Evolutionary conservation across 2,329 filamentous ascomycete genomes (phyloP).

Genomic region (Acarospora socialis): DNA sequence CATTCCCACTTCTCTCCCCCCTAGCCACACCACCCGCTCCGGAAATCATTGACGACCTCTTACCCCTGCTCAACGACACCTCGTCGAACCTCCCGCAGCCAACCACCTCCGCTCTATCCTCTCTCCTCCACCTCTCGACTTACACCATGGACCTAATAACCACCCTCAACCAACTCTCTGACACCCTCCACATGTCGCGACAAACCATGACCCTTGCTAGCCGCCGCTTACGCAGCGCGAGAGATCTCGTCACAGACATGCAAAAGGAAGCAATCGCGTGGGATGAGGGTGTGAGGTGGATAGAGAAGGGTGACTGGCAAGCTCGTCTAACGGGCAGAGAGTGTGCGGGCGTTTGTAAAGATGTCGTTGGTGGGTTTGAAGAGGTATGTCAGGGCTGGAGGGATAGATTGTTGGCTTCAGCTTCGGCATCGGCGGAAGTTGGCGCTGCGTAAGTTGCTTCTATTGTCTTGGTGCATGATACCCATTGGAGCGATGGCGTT

Average conservation of each 20-base stretch:
- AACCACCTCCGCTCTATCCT: conserved; percentile 6
- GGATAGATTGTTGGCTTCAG: conserved; percentile 49
- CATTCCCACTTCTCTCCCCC: conserved; percentile 44
- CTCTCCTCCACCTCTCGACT: conserved; percentile 11
- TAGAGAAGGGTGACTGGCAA: conserved; percentile 72
- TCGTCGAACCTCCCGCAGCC: conserved; percentile 34
- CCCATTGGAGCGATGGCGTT: too few relatives aligned
- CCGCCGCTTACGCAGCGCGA: conserved; percentile 63
- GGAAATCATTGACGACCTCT: conserved; percentile 41
- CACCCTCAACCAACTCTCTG: conserved; percentile 72
- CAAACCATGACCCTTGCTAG: conserved; percentile 75
- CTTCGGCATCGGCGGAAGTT: conserved; percentile 20
- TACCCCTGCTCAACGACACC: conserved; percentile 42
- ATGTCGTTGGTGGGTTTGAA: conserved; percentile 86
- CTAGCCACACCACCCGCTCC: conserved; percentile 38
- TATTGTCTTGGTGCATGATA: too few relatives aligned
- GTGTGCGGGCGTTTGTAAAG: conserved; percentile 68
- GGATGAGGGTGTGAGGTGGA: conserved; percentile 70
- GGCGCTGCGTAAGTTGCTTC: conserved; percentile 22
- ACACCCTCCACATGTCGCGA: conserved; percentile 85
- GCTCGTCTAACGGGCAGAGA: conserved; percentile 61
- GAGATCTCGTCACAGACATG: conserved; percentile 76
- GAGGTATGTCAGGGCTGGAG: conserved; percentile 78
- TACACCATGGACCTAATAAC: conserved; percentile 41
- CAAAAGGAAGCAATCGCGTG: conserved; percentile 66